Evolutionary conservation across 2,329 filamentous ascomycete genomes (phyloP).

Genomic region (Ophiocordyceps camponoti-floridani): DNA sequence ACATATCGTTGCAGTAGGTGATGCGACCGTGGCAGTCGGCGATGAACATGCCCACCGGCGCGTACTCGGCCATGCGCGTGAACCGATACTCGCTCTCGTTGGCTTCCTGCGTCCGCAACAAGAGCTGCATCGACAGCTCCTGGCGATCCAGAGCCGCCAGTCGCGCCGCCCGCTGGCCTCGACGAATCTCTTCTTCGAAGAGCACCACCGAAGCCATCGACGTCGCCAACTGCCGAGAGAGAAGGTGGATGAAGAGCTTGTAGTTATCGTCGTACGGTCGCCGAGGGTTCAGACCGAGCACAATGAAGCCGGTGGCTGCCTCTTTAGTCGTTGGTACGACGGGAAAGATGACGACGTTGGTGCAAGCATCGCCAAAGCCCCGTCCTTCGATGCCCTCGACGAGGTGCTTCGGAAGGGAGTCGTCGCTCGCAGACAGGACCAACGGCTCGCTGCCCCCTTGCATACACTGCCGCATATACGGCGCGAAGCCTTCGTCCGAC

Average conservation of each 20-base stretch:
- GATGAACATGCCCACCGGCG: slow-evolving; percentile 73
- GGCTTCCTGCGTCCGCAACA: slow-evolving; percentile 42
- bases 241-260: slow-evolving; percentile 54
- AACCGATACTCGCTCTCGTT: slow-evolving; percentile 60
- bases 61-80: slow-evolving; percentile 69
- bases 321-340: slow-evolving; percentile 61
- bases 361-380: slow-evolving; percentile 53
- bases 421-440: slow-evolving; percentile 47
- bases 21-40: slow-evolving; percentile 54
- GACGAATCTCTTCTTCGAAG: slow-evolving; percentile 67
- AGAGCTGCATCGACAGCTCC: slow-evolving; percentile 59
- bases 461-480: slow-evolving; percentile 62
- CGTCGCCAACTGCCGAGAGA: slow-evolving; percentile 60
- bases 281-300: slow-evolving; percentile 62
- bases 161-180: slow-evolving; percentile 55
- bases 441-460: slow-evolving; percentile 44
- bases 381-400: slow-evolving; percentile 51
- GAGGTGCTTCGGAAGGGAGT: slow-evolving; percentile 44
- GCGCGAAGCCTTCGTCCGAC: slow-evolving; percentile 56
- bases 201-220: slow-evolving; percentile 67
- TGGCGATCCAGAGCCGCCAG: slow-evolving; percentile 61
- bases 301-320: slow-evolving; percentile 56
- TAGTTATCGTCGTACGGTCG: slow-evolving; percentile 70
- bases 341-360: slow-evolving; percentile 57
- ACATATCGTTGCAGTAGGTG: slow-evolving; percentile 69